Evolutionary conservation across 495 filamentous ascomycete species (phyloP).

Genomic region (Xylaria grammica): DNA sequence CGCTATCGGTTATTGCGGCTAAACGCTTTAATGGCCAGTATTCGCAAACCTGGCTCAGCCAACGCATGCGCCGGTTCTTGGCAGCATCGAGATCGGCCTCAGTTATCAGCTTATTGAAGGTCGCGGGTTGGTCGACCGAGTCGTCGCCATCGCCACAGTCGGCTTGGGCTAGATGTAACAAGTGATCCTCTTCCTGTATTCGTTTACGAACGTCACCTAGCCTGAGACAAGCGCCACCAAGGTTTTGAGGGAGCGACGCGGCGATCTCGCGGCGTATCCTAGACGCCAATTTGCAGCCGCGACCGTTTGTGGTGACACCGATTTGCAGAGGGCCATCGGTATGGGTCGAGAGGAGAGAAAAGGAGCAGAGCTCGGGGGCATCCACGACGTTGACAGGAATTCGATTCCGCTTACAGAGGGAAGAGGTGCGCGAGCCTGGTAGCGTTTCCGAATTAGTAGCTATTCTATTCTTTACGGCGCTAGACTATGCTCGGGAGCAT

Average conservation of each 20-base stretch:
- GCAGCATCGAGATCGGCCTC: conserved; percentile 75
- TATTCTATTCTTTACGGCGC: background rate
- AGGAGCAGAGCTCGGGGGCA: conserved; percentile 84
- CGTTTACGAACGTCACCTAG: conserved; percentile 76
- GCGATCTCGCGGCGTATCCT: conserved; percentile 89
- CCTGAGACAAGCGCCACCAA: conserved; percentile 81
- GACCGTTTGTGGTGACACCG: conserved; percentile 93
- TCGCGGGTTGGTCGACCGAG: conserved; percentile 77
- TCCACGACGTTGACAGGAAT: conserved; percentile 95
- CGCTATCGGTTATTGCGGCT: conserved; percentile 75
- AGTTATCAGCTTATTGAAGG: conserved; percentile 81
- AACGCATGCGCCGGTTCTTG: conserved; percentile 83
- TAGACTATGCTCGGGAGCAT: background rate
- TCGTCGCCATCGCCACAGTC: conserved; percentile 80
- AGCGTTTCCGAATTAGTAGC: conserved; percentile 9
- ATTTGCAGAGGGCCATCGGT: conserved; percentile 92
- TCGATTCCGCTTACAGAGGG: conserved; percentile 74
- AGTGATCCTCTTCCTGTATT: conserved; percentile 71
- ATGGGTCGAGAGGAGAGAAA: conserved; percentile 86
- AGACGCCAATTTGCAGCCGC: conserved; percentile 91
- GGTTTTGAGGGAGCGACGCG: conserved; percentile 73
- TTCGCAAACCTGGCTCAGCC: conserved; percentile 96
- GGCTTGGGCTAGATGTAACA: conserved; percentile 35
- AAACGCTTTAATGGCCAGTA: conserved; percentile 93
- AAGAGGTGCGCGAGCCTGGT: conserved; percentile 71